Percentiles rank a stretch among this genome's conserved stretches.
Conservation (phyloP, 78 protist genomes). For the Dictyostelium firmibasis region DNA sequence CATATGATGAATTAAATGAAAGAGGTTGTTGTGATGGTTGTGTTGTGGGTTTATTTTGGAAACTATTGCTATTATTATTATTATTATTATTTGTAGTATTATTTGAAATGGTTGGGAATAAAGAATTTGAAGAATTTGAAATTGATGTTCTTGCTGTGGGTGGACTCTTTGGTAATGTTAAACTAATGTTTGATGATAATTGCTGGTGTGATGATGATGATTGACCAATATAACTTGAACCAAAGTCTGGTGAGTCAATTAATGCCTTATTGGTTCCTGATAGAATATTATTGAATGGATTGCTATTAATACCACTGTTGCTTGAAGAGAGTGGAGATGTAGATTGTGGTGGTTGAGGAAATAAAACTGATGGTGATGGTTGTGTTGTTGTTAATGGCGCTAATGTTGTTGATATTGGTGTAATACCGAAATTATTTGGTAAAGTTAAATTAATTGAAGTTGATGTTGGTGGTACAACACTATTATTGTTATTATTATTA, state of each 20-base stretch:
- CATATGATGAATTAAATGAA: background rate
- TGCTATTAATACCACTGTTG: background rate
- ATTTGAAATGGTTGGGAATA: slow-evolving; percentile 10
- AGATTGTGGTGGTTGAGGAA: background rate
- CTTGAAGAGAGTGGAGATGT: background rate
- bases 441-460: background rate
- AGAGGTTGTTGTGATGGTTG: background rate
- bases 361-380: background rate
- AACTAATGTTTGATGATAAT: slow-evolving; percentile 3
- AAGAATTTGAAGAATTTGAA: background rate
- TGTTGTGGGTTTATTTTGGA: background rate
- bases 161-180: background rate
- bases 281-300: background rate
- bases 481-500: background rate
- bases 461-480: background rate
- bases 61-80: background rate
- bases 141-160: background rate
- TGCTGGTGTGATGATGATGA: background rate
- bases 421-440: background rate
- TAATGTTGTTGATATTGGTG: background rate
- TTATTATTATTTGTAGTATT: background rate
- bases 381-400: background rate
- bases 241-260: background rate
- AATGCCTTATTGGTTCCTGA: background rate
- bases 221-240: background rate